Percentiles rank a stretch among this genome's conserved stretches.
Evolutionary conservation across 2,329 filamentous ascomycete genomes (phyloP).

Genomic region (Escovopsis weberi): DNA sequence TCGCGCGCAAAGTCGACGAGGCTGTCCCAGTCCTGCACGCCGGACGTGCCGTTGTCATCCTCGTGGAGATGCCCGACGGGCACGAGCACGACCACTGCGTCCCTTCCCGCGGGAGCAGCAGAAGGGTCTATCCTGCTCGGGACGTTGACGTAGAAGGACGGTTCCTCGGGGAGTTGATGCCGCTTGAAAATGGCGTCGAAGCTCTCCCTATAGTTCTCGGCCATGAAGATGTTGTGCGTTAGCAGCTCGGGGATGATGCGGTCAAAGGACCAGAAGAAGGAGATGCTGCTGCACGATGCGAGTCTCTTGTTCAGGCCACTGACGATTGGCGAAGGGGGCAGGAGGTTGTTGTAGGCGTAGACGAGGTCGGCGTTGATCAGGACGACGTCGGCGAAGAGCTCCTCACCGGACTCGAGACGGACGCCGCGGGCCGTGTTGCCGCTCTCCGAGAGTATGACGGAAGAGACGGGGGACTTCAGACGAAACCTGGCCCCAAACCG

Average conservation of each 20-base stretch:
- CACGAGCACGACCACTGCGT: constrained; percentile 55
- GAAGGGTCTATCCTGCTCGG: constrained; percentile 53
- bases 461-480: constrained; percentile 41
- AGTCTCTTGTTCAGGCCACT: constrained; percentile 26
- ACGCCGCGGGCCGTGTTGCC: constrained; percentile 29
- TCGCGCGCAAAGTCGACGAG: constrained; percentile 45
- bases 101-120: constrained; percentile 50
- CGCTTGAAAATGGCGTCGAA: constrained; percentile 64
- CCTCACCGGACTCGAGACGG: constrained; percentile 39
- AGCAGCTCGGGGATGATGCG: constrained; percentile 45
- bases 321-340: constrained; percentile 33
- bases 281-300: constrained; percentile 58
- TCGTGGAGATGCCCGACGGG: constrained; percentile 50
- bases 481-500: constrained; percentile 47
- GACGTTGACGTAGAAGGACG: constrained; percentile 66
- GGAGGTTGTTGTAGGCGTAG: constrained; percentile 58
- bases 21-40: constrained; percentile 42
- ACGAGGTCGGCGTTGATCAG: constrained; percentile 61
- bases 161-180: constrained; percentile 50
- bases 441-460: constrained; percentile 30
- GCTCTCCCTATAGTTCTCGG: constrained; percentile 55
- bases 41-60: constrained; percentile 13
- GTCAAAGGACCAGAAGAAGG: constrained; percentile 61
- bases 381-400: constrained; percentile 48
- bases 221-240: constrained; percentile 66